Percentiles rank a stretch among this genome's conserved stretches.
These are phyloP conservation scores for Wickerhamiella kazuoi DNA, from an alignment of 805 yeast species.

Conservation along the genomic window DNA sequence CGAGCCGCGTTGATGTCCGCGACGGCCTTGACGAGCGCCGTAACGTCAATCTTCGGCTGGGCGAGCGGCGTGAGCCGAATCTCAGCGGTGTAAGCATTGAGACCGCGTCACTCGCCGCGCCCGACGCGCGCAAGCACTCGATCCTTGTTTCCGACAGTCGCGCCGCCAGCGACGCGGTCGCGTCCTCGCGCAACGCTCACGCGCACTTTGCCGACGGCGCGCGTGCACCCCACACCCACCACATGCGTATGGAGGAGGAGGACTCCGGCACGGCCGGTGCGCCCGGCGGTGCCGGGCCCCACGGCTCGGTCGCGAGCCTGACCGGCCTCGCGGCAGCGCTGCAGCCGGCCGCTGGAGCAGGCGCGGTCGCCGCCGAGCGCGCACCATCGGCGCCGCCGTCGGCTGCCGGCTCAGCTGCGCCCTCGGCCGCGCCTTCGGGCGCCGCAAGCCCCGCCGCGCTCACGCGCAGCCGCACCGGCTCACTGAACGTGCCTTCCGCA, in stretches of 20 bases:
- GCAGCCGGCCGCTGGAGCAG: background rate
- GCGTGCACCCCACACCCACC: constrained; percentile 8
- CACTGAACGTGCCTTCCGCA: too few relatives aligned
- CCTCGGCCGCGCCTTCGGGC: background rate
- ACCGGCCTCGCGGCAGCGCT: background rate
- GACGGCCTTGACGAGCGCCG: background rate
- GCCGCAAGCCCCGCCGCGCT: background rate
- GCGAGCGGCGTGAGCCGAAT: constrained; percentile 5
- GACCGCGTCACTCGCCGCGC: background rate
- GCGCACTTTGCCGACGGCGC: constrained; percentile 14
- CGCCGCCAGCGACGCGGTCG: constrained; percentile 5
- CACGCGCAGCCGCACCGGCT: too few relatives aligned
- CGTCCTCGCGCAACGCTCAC: constrained; percentile 8
- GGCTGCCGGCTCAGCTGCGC: background rate
- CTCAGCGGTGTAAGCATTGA: background rate
- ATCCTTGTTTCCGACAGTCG: constrained; percentile 11
- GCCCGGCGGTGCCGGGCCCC: background rate
- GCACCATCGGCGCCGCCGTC: background rate
- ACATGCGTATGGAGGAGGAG: background rate
- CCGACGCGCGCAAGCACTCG: constrained; percentile 11
- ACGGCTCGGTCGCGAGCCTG: background rate
- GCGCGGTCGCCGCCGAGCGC: background rate
- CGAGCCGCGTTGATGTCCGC: background rate
- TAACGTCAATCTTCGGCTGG: constrained; percentile 1
- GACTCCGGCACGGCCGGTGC: background rate